Evolutionary conservation across 768 basidiomycete genomes (phyloP).

Genomic region (Exidia glandulosa): DNA sequence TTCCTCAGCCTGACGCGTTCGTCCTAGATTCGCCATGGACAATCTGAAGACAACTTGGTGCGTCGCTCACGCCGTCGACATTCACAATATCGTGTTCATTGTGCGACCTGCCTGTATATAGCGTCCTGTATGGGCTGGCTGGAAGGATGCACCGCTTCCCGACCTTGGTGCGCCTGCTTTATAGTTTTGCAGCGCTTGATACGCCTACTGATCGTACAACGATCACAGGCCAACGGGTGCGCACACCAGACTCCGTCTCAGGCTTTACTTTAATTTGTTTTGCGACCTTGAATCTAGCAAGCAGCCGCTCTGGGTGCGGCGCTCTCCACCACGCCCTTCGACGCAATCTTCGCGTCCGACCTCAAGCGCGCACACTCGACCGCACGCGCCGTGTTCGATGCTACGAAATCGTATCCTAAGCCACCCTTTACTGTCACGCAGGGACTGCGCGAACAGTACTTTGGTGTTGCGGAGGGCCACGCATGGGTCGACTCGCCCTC

Average conservation of each 20-base stretch:
- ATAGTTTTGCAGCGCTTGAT: neutral
- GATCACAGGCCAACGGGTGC: neutral
- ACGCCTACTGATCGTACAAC: neutral
- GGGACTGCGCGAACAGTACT: slow-evolving; percentile 56
- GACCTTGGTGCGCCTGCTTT: slow-evolving; percentile 66
- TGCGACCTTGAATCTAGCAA: slow-evolving; percentile 37
- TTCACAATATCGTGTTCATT: neutral
- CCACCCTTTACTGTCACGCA: slow-evolving; percentile 36
- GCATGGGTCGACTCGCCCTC: slow-evolving; percentile 25
- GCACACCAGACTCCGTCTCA: slow-evolving; percentile 2
- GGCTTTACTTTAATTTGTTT: neutral
- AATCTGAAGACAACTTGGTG: slow-evolving; percentile 68
- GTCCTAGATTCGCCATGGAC: slow-evolving; percentile 58
- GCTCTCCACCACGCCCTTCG: slow-evolving; percentile 36
- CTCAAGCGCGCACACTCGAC: slow-evolving; percentile 55
- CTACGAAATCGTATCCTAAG: slow-evolving; percentile 32
- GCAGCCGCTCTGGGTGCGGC: slow-evolving; percentile 50
- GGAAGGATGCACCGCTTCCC: slow-evolving; percentile 60
- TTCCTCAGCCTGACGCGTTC: neutral
- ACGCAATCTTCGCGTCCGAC: slow-evolving; percentile 53
- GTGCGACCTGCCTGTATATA: slow-evolving; percentile 12
- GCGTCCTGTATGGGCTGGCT: slow-evolving; percentile 60
- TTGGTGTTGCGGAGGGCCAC: slow-evolving; percentile 60
- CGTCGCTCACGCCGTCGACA: slow-evolving; percentile 9
- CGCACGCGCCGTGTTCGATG: slow-evolving; percentile 41